Evolutionary conservation across 805 yeast species (phyloP).

Genomic region (Kodamaea jinghongensis): DNA sequence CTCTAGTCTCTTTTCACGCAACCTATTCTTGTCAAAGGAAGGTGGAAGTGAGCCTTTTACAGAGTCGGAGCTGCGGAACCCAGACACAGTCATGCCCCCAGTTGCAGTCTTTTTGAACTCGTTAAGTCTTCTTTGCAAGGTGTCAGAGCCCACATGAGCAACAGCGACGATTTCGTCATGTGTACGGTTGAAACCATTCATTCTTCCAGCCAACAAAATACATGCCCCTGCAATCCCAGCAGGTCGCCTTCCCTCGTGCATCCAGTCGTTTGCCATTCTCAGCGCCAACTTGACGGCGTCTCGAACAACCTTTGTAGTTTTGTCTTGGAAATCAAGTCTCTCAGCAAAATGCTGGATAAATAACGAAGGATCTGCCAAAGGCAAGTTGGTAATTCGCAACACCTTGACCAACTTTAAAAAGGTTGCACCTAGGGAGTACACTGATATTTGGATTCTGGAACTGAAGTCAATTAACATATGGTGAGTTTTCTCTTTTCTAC

Average conservation of each 20-base stretch:
- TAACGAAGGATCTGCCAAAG: constrained; percentile 90
- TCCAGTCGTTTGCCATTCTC: constrained; percentile 94
- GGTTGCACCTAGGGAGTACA: constrained; percentile 93
- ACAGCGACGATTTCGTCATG: constrained; percentile 93
- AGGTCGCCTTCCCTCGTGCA: constrained; percentile 94
- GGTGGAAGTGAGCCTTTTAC: constrained; percentile 73
- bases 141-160: constrained; percentile 92
- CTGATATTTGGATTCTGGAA: constrained; percentile 84
- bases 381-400: constrained; percentile 71
- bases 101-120: constrained; percentile 82
- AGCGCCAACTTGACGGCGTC: constrained; percentile 88
- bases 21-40: constrained; percentile 63
- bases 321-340: constrained; percentile 74
- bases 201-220: constrained; percentile 86
- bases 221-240: constrained; percentile 99
- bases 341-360: constrained; percentile 94
- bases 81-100: constrained; percentile 67
- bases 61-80: constrained; percentile 56
- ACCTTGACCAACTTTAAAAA: constrained; percentile 89
- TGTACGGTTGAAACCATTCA: constrained; percentile 91
- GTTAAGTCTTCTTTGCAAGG: constrained; percentile 83
- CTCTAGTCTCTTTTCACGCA: constrained; percentile 42
- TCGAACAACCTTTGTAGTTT: constrained; percentile 67
- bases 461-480: constrained; percentile 97
- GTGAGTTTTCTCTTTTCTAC: constrained; percentile 86